Percentiles rank a stretch among this genome's conserved stretches.
Conservation (phyloP, 805 yeast species). For the Tetrapisispora taiwanensis region DNA sequence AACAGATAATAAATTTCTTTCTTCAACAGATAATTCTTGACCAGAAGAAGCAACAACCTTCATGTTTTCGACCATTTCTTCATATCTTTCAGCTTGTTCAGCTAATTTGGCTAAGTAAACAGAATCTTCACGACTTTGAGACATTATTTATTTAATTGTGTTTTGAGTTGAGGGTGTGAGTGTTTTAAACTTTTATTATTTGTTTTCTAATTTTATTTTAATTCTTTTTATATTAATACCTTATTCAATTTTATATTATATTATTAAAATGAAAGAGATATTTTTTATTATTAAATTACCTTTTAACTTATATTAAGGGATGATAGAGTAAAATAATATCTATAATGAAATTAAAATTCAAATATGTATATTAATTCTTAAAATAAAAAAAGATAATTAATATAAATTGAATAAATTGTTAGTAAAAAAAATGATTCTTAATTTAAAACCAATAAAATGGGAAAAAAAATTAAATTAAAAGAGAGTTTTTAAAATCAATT, state of each 20-base stretch:
- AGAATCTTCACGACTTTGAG: constrained; percentile 90
- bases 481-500: too few relatives aligned
- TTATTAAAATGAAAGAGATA: not conserved
- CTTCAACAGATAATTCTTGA: constrained; percentile 92
- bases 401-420: too few relatives aligned
- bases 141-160: constrained; percentile 34
- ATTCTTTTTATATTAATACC: too few relatives aligned
- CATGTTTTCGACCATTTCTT: constrained; percentile 98
- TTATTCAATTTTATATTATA: not conserved
- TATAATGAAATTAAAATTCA: not conserved
- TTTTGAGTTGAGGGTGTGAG: too few relatives aligned
- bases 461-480: too few relatives aligned
- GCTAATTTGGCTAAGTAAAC: constrained; percentile 95
- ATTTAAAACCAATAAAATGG: too few relatives aligned
- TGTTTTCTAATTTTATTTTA: too few relatives aligned
- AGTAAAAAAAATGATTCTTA: too few relatives aligned
- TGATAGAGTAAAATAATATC: not conserved
- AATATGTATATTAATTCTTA: too few relatives aligned
- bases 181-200: too few relatives aligned
- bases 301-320: too few relatives aligned
- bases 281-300: not conserved
- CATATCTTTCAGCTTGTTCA: constrained; percentile 92
- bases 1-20: constrained; percentile 91
- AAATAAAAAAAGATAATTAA: too few relatives aligned
- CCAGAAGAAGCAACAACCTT: constrained; percentile 94